phyloP scores from a whole-genome alignment of 2,329 filamentous ascomycete species.

The Shiraia bambusicola region DNA sequence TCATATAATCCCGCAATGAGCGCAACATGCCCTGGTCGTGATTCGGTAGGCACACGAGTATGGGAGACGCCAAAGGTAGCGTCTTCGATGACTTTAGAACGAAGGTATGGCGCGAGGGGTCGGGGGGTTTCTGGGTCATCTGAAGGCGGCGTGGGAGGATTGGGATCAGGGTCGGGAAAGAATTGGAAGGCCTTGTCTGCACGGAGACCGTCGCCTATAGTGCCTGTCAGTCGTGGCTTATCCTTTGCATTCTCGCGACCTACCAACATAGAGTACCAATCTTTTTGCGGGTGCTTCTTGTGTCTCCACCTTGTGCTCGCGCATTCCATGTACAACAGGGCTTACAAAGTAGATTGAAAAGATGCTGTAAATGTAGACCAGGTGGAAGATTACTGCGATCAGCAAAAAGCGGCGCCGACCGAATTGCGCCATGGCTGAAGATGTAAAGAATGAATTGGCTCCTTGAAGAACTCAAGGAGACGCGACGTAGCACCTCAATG shows the following conservation, averaged over 20 bases:
- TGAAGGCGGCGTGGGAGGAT: conserved; percentile 57
- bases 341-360: conserved; percentile 99
- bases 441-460: conserved; percentile 22
- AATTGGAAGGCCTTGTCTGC: conserved; percentile 97
- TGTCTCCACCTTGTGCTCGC: conserved; percentile 70
- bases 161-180: conserved; percentile 79
- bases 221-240: conserved; percentile 8
- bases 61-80: conserved; percentile 98
- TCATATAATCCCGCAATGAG: conserved; percentile 96
- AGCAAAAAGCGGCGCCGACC: conserved; percentile 80
- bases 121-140: conserved; percentile 66
- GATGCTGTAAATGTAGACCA: conserved; percentile 84
- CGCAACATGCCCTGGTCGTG: conserved; percentile 91
- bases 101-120: conserved; percentile 85
- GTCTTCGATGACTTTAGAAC: conserved; percentile 81
- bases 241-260: conserved; percentile 5
- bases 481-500: conserved; percentile 31
- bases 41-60: conserved; percentile 95
- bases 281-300: conserved; percentile 80
- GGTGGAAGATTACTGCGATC: conserved; percentile 86
- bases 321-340: conserved; percentile 95
- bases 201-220: conserved; percentile 77
- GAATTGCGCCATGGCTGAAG: conserved; percentile 53
- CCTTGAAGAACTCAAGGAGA: conserved; percentile 24
- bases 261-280: conserved; percentile 89